phyloP scores from a whole-genome alignment of 768 basidiomycete genomes.

The Boletus tomentosulus region DNA sequence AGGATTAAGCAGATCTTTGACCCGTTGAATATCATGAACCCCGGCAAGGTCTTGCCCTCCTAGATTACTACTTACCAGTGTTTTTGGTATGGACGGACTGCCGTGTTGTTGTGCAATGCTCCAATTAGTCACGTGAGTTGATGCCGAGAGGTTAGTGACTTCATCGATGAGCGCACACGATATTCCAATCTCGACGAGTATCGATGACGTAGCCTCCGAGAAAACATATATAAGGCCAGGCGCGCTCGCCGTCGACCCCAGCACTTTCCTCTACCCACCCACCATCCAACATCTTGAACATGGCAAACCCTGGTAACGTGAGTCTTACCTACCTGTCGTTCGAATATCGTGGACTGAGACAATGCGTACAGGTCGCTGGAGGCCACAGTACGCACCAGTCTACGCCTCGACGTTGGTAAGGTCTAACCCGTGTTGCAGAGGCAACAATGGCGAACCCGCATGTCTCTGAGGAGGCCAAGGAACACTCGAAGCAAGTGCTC shows the following conservation, averaged over 20 bases:
- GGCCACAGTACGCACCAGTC: slow-evolving; percentile 8
- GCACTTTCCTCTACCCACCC: not conserved
- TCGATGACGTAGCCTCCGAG: slow-evolving; percentile 10
- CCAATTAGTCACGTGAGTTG: not conserved
- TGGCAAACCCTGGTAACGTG: slow-evolving; percentile 20
- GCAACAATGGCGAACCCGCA: slow-evolving; percentile 25
- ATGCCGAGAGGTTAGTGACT: not conserved
- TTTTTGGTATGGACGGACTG: too few relatives aligned
- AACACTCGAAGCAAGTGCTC: slow-evolving; percentile 22
- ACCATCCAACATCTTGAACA: not conserved
- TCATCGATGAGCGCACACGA: slow-evolving; percentile 7
- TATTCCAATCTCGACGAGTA: not conserved
- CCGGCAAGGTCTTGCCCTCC: slow-evolving; percentile 65
- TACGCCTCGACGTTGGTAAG: not conserved
- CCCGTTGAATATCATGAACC: slow-evolving; percentile 89
- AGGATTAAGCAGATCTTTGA: slow-evolving; percentile 87
- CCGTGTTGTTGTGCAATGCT: too few relatives aligned
- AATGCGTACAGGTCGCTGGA: slow-evolving; percentile 9
- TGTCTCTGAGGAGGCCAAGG: slow-evolving; percentile 21
- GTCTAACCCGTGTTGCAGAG: slow-evolving; percentile 11
- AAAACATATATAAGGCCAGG: slow-evolving; percentile 8
- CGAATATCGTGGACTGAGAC: not conserved
- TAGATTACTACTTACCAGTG: not conserved
- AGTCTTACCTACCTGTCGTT: not conserved
- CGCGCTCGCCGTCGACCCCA: not conserved